phyloP scores from a whole-genome alignment of 2,329 filamentous ascomycete genomes.

The Ophiocordyceps camponoti-floridani region DNA sequence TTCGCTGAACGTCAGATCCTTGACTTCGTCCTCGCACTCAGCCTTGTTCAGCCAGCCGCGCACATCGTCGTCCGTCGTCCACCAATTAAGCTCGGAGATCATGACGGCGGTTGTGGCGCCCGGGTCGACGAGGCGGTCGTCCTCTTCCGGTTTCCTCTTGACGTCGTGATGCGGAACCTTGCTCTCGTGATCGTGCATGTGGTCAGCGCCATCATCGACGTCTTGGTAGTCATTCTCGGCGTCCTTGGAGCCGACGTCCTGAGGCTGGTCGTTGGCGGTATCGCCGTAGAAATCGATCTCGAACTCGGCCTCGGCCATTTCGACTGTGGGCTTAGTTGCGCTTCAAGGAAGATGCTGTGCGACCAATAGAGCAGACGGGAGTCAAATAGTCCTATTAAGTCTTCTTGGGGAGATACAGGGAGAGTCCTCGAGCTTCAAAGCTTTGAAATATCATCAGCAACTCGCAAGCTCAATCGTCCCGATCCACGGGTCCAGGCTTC shows the following conservation, averaged over 20 bases:
- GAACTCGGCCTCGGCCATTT: slow-evolving; percentile 53
- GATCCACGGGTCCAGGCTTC: slow-evolving; percentile 1
- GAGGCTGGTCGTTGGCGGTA: slow-evolving; percentile 25
- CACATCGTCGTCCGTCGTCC: slow-evolving; percentile 90
- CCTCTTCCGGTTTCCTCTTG: slow-evolving; percentile 42
- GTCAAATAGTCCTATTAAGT: slow-evolving; percentile 4
- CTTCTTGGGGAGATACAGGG: slow-evolving; percentile 3
- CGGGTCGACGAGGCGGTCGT: slow-evolving; percentile 39
- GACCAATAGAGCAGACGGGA: not conserved
- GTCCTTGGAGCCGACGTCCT: slow-evolving; percentile 15
- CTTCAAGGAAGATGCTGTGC: not conserved
- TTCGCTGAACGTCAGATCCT: slow-evolving; percentile 91
- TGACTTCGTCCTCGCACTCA: slow-evolving; percentile 68
- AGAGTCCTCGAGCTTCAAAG: slow-evolving; percentile 2
- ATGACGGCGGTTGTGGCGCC: slow-evolving; percentile 54
- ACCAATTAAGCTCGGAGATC: slow-evolving; percentile 87
- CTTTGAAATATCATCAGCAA: slow-evolving; percentile 2
- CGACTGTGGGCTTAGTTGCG: slow-evolving; percentile 4
- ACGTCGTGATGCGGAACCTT: slow-evolving; percentile 23
- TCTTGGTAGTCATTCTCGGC: slow-evolving; percentile 18
- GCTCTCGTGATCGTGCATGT: slow-evolving; percentile 7
- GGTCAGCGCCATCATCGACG: slow-evolving; percentile 17
- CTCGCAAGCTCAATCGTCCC: slow-evolving; percentile 5
- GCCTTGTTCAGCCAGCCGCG: slow-evolving; percentile 70
- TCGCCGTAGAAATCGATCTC: slow-evolving; percentile 59